These are phyloP conservation scores for Quercus aquifolioides DNA, from an alignment of 306 rosid species.

Conservation along the genomic window DNA sequence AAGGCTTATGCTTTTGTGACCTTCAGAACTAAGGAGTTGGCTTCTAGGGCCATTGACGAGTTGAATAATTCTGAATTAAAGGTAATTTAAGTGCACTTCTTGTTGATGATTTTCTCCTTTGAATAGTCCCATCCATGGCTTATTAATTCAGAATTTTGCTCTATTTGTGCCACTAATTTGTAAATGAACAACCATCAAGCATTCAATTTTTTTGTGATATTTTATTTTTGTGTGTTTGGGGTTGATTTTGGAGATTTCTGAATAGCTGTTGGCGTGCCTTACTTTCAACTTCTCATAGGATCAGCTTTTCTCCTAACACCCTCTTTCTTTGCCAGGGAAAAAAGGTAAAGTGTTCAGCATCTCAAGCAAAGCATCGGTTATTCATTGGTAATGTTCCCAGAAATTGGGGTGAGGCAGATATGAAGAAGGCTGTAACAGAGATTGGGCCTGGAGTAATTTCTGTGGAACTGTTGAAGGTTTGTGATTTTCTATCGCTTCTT, in stretches of 20 bases:
- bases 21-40: slow-evolving; percentile 63
- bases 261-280: neutral
- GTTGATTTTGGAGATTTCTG: neutral
- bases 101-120: slow-evolving; percentile 1
- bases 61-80: slow-evolving; percentile 52
- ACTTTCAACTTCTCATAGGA: neutral
- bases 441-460: slow-evolving; percentile 66
- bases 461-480: slow-evolving; percentile 62
- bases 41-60: slow-evolving; percentile 60
- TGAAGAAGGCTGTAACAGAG: slow-evolving; percentile 46
- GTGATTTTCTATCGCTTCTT: neutral
- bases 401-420: slow-evolving; percentile 52
- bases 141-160: slow-evolving; percentile 5
- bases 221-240: neutral
- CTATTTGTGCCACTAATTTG: neutral
- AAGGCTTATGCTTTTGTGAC: slow-evolving; percentile 74
- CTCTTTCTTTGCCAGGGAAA: slow-evolving; percentile 40
- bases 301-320: neutral
- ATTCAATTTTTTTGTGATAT: neutral
- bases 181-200: neutral
- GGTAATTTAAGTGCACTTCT: slow-evolving; percentile 32
- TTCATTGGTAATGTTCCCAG: slow-evolving; percentile 75
- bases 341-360: slow-evolving; percentile 55
- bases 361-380: slow-evolving; percentile 60
- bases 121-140: neutral